Conservation (phyloP, 805 yeast genomes). For the Lipomyces oligophaga region DNA sequence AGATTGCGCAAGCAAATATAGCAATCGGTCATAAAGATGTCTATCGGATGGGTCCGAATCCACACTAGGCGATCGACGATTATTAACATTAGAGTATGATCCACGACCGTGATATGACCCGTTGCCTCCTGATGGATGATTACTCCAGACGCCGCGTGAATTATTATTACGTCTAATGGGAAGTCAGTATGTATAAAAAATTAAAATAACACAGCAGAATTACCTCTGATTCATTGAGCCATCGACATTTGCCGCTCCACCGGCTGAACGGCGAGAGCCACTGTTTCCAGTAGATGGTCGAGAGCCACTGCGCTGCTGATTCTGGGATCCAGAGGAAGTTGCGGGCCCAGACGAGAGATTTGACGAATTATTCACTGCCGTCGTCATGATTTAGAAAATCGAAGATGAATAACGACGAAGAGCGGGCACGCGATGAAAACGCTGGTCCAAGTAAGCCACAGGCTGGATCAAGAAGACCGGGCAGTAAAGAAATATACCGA, state of each 20-base stretch:
- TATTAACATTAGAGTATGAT: constrained; percentile 2
- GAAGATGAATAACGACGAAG: too few species aligned
- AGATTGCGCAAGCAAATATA: constrained; percentile 53
- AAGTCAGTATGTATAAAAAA: too few species aligned
- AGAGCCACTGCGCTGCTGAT: constrained; percentile 4
- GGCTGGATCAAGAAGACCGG: too few species aligned
- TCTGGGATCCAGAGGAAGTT: constrained; percentile 1
- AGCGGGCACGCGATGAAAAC: too few species aligned
- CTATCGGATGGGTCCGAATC: constrained; percentile 34
- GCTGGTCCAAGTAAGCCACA: too few species aligned
- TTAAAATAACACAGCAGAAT: too few species aligned
- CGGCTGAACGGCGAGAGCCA: too few species aligned
- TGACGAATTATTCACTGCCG: constrained; percentile 4
- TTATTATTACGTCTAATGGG: too few species aligned
- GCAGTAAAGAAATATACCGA: too few species aligned
- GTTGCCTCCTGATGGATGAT: constrained; percentile 5
- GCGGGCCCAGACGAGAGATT: constrained; percentile 2
- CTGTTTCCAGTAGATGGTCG: constrained; percentile 6
- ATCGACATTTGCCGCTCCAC: constrained; percentile 18
- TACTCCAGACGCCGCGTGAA: too few species aligned
- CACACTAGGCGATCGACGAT: constrained; percentile 16
- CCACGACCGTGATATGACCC: constrained; percentile 4
- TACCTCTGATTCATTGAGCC: constrained; percentile 18
- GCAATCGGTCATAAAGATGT: constrained; percentile 53
- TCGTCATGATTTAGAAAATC: constrained; percentile 3